Conservation (phyloP, 345 rosid species). For the Eutrema heterophyllum region DNA sequence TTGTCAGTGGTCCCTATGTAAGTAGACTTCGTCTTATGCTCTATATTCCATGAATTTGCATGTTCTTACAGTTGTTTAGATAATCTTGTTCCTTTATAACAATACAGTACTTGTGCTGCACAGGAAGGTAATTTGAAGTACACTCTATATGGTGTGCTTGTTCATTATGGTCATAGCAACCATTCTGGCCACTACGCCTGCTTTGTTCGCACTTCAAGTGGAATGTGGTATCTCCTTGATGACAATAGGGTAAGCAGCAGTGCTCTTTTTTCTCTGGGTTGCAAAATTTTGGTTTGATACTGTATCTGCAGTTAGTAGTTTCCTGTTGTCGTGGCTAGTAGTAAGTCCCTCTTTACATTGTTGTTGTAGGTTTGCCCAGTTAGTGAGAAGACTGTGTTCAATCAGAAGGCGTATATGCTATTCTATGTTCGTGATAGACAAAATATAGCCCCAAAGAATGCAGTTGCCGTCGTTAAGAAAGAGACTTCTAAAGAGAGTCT, state of each 20-base stretch:
- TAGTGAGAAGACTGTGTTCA: constrained; percentile 66
- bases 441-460: constrained; percentile 42
- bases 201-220: constrained; percentile 88
- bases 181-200: constrained; percentile 92
- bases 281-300: too few relatives aligned
- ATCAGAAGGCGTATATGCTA: constrained; percentile 96
- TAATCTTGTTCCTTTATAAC: neutral
- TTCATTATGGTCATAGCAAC: constrained; percentile 82
- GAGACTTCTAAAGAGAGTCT: constrained; percentile 41
- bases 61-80: neutral
- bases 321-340: constrained; percentile 9
- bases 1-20: constrained; percentile 71
- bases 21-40: constrained; percentile 35
- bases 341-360: constrained; percentile 1
- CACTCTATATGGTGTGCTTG: constrained; percentile 88
- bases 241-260: constrained; percentile 66
- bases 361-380: constrained; percentile 74
- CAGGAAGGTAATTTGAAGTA: constrained; percentile 92
- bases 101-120: constrained; percentile 1
- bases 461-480: constrained; percentile 36
- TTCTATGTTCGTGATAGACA: constrained; percentile 92
- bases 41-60: neutral
- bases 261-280: constrained; percentile 13
- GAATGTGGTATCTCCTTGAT: constrained; percentile 91
- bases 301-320: neutral